Conservation (phyloP, 106 monocot genomes). For the Apostasia shenzhenica region DNA sequence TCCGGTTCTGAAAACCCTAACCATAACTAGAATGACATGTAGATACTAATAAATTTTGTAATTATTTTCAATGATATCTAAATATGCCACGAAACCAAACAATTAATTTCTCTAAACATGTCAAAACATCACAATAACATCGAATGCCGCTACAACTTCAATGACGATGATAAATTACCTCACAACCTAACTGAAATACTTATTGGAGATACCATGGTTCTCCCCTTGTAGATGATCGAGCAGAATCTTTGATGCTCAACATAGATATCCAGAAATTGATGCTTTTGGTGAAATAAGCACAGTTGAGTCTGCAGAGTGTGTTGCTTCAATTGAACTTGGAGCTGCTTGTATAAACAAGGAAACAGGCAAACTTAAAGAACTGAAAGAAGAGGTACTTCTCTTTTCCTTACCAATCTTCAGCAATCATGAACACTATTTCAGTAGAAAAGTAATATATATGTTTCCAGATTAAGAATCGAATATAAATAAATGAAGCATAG, state of each 20-base stretch:
- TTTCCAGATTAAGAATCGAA: not conserved
- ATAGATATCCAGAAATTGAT: constrained; percentile 43
- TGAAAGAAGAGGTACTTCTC: constrained; percentile 17
- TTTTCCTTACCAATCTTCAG: not conserved
- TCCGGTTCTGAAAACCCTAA: too few relatives aligned
- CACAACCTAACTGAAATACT: too few relatives aligned
- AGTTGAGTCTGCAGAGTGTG: constrained; percentile 44
- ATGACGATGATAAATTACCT: too few relatives aligned
- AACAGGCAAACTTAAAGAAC: constrained; percentile 32
- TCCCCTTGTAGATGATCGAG: constrained; percentile 43
- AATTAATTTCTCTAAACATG: too few relatives aligned
- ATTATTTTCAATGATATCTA: too few relatives aligned
- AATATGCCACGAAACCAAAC: too few relatives aligned
- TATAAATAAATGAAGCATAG: not conserved
- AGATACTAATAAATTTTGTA: too few relatives aligned
- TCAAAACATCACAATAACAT: too few relatives aligned
- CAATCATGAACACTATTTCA: not conserved
- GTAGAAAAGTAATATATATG: not conserved
- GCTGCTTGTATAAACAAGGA: constrained; percentile 43
- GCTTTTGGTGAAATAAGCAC: constrained; percentile 44
- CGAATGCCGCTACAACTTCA: too few relatives aligned
- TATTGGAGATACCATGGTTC: too few relatives aligned
- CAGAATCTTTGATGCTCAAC: constrained; percentile 61
- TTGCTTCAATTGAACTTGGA: constrained; percentile 37
- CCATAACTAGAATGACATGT: too few relatives aligned